Evolutionary conservation across 2,329 filamentous ascomycete genomes (phyloP).

Genomic region (Diaporthe aspalathi): DNA sequence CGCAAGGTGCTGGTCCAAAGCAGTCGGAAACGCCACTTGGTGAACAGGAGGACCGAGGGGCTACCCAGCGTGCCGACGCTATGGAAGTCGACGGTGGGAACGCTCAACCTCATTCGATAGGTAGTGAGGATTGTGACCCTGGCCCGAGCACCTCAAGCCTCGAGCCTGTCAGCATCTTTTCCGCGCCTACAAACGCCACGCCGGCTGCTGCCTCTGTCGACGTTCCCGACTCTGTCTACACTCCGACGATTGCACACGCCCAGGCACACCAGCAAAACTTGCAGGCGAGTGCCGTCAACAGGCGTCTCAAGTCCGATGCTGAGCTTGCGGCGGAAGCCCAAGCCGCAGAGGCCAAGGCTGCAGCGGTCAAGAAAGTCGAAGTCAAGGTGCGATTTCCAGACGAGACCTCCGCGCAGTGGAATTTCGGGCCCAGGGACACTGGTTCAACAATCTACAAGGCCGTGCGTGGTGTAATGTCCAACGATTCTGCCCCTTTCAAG

Average conservation of each 20-base stretch:
- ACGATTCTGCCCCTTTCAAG: conserved; percentile 71
- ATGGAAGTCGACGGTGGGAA: conserved; percentile 46
- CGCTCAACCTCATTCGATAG: conserved; percentile 25
- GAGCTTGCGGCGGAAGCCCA: conserved; percentile 79
- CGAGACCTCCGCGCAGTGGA: conserved; percentile 79
- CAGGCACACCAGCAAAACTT: conserved; percentile 79
- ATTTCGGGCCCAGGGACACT: conserved; percentile 75
- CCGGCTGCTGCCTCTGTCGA: conserved; percentile 78
- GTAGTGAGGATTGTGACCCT: conserved; percentile 45
- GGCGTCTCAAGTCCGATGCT: conserved; percentile 82
- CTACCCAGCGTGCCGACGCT: conserved; percentile 36
- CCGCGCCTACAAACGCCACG: conserved; percentile 78
- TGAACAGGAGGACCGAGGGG: conserved; percentile 16
- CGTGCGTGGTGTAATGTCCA: conserved; percentile 77
- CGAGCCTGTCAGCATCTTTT: conserved; percentile 76
- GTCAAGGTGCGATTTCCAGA: conserved; percentile 91
- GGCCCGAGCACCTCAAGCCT: conserved; percentile 42
- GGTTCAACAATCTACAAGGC: conserved; percentile 79
- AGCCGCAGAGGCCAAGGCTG: conserved; percentile 73
- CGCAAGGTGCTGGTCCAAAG: background rate
- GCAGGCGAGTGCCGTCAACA: conserved; percentile 73
- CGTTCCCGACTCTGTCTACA: conserved; percentile 80
- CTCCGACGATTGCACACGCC: conserved; percentile 79
- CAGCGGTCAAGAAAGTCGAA: conserved; percentile 74
- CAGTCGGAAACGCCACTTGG: background rate